Base-by-base conservation (phyloP, 768 basidiomycete species). In the Suillus americanus region DNA sequence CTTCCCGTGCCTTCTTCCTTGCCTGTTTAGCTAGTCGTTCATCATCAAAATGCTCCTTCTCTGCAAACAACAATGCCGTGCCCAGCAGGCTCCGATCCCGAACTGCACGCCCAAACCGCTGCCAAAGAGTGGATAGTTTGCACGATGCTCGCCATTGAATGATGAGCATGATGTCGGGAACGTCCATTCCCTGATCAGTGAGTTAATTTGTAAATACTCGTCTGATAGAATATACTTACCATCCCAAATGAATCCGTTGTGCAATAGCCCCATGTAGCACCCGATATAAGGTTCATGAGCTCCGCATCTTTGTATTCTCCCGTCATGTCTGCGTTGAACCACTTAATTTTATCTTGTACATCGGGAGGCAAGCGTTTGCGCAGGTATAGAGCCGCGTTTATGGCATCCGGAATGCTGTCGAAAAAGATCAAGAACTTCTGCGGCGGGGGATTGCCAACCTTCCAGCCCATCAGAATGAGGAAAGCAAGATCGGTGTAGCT, bases 161-260 rank as follows among this genome's bases (percentile, higher is more conserved):
- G 12, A 81, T 73, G 14, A 80, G 60, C 10, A 66, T 37, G 16
- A 82, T 75, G 57, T 75, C 72, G 0, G 76, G 63, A 1, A 80
- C 20, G 48, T 43, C 43, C 18, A 43, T 43, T 20, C 43, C 43
- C 43, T 43, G 40, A 40, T 40, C 1, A 5, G 40, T 40, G 14
- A 40, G 40, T 40, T 40, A 1, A 38, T 40, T 40, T 40, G 0
- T 40, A 5, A 16, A 40, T 16, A 16, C 14, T 40, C 14, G 5
- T 40, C 1, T 40, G 40, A 40, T 5, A 5, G 5, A 40, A 40
- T 5, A 6, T 5, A 16, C 5, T 43, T 8, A 81, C 77, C 55
- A 81, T 70, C 3, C 77, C 79, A 65, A 78, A 78, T 55, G 76
- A 70, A 43, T 78, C 77, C 0, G 77, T 79, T 13, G 64, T 69